Evolutionary conservation across 2,329 filamentous ascomycete species (phyloP), one percentile per base, ranked within the genome.

Genomic region (Myotisia sp.): DNA sequence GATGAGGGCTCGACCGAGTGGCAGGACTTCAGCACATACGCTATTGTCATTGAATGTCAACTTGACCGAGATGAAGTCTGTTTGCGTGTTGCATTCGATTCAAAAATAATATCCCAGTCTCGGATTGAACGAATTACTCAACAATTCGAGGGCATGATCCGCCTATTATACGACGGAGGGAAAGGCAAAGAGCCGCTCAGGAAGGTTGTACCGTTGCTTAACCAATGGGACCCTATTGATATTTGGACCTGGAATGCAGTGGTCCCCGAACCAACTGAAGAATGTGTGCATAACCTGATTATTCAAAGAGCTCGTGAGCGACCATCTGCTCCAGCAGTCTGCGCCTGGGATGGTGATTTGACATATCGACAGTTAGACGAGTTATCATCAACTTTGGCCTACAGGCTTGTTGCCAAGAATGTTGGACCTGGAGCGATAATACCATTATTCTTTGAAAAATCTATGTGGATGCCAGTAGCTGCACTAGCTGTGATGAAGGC

Each of bases 391-490:
- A 26, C 16, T 5, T 21, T 41, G 12, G 40, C 37, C 12, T 17
- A 14, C 12, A 13, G 34, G 6, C 31, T 45, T 6, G 21, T n/a
- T 12, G 14, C 8, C 13, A 22, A 29, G 18, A 29, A 34, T 6
- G 42, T 60, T 21, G 42, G 47, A 13, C 29, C 52, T 7, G 42
- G 43, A 6, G 39, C 38, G 14, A 27, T 42, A n/a, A 38, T 52
- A 4, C 44, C 44, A 6, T n/a, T 50, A 5, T 52, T 48, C 29
- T 52, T 53, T 26, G 44, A 52, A 24, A 52, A 52, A 28, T 52
- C 50, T 21, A 42, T 28, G 19, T 52, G 47, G 47, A 46, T 46
- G n/a, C 37, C 47, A 13, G 43, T 53, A 18, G 45, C 42, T 7
- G 39, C 47, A 14, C 41, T 53, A 4, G 48, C 42, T 6, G 43